Evolutionary conservation across 768 basidiomycete genomes (phyloP), one percentile per base, ranked within the genome.

Genomic region (Tricholoma terreum): DNA sequence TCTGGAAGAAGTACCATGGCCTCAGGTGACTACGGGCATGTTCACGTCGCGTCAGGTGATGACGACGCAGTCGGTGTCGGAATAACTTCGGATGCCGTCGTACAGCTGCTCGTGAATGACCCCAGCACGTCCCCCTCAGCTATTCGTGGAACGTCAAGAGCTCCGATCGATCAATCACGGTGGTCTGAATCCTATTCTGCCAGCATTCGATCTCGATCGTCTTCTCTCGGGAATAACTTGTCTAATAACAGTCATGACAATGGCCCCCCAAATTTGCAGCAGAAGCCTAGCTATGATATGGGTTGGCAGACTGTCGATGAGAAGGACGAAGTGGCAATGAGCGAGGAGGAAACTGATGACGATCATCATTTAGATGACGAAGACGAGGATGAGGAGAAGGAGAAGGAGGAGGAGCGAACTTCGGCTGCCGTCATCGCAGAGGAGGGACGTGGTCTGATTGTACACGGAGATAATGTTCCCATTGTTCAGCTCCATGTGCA

Each of bases 391-490:
- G 77, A 75, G 5, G 69, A 76, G 7, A 77, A 75, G 5, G 69
- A 76, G 7, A 77, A 76, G 14, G 79, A 82, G 36, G 86, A 89
- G 52, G 87, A 90, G 63, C 80, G 86, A 52, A 92, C 91, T 0
- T 84, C 87, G 52, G 90, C 90, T 12, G 78, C 84, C 48, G 84
- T 92, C 56, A 77, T 93, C 50, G 91, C 88, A 30, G 90, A 93
- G 63, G 89, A 92, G 74, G 90, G 92, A 17, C 83, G 86, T 45
- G 90, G 89, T n/a, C 73, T 91, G 64, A 92, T 94, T 59, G 86
- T 92, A 0, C 84, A 83, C 56, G 88, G 86, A 15, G 84, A 86
- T 57, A 84, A 81, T 46, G 69, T 78, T 57, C 80, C 87, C 46
- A 76, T 90, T 51, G 69, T 73, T 5, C 81, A 87, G 53, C 76